Base-by-base conservation (phyloP, 2,329 filamentous ascomycete genomes). In the Coniochaeta prunicola region DNA sequence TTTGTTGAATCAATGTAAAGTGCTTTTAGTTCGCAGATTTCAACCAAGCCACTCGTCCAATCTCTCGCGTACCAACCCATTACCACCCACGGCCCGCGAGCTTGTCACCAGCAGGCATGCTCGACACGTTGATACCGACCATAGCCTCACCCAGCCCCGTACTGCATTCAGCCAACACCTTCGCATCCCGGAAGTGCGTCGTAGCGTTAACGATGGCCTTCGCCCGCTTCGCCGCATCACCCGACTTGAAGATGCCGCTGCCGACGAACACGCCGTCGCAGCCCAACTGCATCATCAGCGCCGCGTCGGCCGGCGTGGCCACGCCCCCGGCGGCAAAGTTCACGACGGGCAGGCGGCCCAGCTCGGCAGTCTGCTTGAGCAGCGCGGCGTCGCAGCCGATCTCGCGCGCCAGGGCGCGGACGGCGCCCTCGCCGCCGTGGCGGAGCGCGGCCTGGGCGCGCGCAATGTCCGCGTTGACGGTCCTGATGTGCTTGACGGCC, bases 261-360 rank as follows among this genome's bases (percentile, higher is more conserved):
- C 94, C 94, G 36, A 99, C 94, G 71, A 99, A 99, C 36, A 99
- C 94, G 60, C 94, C 94, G 70, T 99, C 94, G 71, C 94, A 97
- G 61, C 94, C 94, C 64, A 99, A 80, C 81, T 97, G 93, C 94
- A 99, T 99, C 93, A 99, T 77, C 61, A 99, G 80, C 2, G 94
- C 94, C 0, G 94, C 94, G 75, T 99, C 94, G 0, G 94, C 94
- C 0, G 94, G 94, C 1, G 94, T 99, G n/a, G 94, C 94, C n/a
- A 99, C 90, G 59, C 94, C 94, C n/a, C 94, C 94, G 3, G 94
- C 94, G 0, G 94, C 94, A 67, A 99, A 97, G 81, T 97, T 97
- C 64, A 99, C 94, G 0, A 97, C 93, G 2, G 94, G 94, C 58
- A 99, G 80, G 56, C 94, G 83, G 48, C 92, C 92, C 64, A 96